These are phyloP conservation scores for Populus tremula DNA, from an alignment of 345 rosid species.

Conservation along the genomic window DNA sequence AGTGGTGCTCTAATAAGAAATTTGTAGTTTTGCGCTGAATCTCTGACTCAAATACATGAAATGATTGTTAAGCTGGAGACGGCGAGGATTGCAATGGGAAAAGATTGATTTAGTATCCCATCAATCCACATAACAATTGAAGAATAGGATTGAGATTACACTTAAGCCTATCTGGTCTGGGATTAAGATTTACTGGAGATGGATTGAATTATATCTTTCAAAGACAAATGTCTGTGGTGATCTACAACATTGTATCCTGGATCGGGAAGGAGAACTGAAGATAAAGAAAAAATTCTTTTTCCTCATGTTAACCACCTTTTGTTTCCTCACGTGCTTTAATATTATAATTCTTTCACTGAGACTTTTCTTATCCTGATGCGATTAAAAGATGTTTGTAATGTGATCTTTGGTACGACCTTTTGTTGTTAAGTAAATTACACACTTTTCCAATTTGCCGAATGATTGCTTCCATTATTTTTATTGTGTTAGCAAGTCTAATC, in stretches of 20 bases:
- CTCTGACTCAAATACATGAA: background rate
- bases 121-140: background rate
- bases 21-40: background rate
- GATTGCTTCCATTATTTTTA: background rate
- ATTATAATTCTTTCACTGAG: background rate
- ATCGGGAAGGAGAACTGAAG: background rate
- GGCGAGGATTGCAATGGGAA: background rate
- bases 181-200: background rate
- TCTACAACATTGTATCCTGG: background rate
- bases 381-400: background rate
- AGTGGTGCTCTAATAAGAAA: background rate
- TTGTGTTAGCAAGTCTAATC: background rate
- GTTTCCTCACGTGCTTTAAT: background rate
- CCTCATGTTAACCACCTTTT: background rate
- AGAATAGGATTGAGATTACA: background rate
- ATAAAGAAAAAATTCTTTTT: background rate
- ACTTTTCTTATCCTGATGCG: background rate
- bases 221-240: background rate
- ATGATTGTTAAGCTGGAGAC: background rate
- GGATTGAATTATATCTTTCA: background rate
- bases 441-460: background rate
- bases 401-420: background rate
- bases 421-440: background rate
- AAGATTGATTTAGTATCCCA: background rate
- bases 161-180: background rate